Percentiles rank a stretch among this genome's conserved stretches.
Conservation (phyloP, 495 filamentous ascomycete genomes). For the Endocarpon pusillum region DNA sequence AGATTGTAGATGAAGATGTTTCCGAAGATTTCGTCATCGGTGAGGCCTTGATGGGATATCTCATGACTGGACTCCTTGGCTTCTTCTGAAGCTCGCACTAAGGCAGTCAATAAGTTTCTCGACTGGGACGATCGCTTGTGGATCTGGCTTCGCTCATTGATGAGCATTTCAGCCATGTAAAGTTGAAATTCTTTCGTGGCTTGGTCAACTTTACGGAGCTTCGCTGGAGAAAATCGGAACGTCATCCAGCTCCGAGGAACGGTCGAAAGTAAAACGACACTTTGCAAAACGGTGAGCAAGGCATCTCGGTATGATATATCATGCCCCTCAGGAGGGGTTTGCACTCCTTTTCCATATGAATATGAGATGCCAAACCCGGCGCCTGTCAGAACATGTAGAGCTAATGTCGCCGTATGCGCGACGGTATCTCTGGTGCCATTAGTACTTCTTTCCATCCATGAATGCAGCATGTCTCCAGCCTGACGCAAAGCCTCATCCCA, state of each 20-base stretch:
- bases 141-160: slow-evolving; percentile 1
- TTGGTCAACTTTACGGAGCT: slow-evolving; percentile 2
- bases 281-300: slow-evolving; percentile 11
- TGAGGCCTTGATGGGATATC: slow-evolving; percentile 9
- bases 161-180: slow-evolving; percentile 10
- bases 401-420: slow-evolving; percentile 24
- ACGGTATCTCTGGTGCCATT: slow-evolving; percentile 9
- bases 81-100: slow-evolving; percentile 8
- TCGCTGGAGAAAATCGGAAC: slow-evolving; percentile 5
- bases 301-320: slow-evolving; percentile 12
- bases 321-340: slow-evolving; percentile 5
- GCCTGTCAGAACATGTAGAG: slow-evolving; percentile 26
- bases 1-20: slow-evolving; percentile 33
- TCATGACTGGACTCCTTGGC: background rate
- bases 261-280: slow-evolving; percentile 7
- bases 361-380: slow-evolving; percentile 27
- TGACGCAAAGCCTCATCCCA: slow-evolving; percentile 23
- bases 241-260: slow-evolving; percentile 4
- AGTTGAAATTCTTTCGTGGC: slow-evolving; percentile 8
- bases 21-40: slow-evolving; percentile 26
- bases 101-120: slow-evolving; percentile 8
- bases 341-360: slow-evolving; percentile 13
- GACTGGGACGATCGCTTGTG: background rate
- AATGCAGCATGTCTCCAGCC: slow-evolving; percentile 14
- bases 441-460: slow-evolving; percentile 16